Evolutionary conservation across 139 green algal species (phyloP).

Genomic region (Zygnema cylindricum): DNA sequence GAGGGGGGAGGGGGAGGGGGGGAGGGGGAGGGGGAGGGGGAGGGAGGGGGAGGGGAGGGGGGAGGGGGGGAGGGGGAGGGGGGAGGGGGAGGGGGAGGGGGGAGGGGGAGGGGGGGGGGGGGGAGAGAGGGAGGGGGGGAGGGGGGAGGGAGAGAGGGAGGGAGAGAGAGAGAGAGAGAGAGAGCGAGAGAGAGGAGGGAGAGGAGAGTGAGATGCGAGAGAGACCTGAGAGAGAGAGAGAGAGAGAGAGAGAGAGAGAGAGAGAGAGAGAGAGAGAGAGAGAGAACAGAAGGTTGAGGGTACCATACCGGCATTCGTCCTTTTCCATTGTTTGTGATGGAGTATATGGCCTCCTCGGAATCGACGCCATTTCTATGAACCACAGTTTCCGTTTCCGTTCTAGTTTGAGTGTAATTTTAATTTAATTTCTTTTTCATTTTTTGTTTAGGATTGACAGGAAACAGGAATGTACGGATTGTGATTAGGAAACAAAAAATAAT

Average conservation of each 20-base stretch:
- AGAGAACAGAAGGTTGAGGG: neutral
- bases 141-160: neutral
- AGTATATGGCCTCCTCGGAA: constrained; percentile 4
- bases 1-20: neutral
- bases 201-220: neutral
- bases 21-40: neutral
- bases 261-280: neutral
- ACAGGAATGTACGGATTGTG: neutral
- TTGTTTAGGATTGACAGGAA: neutral
- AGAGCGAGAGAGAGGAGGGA: neutral
- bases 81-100: no score
- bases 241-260: neutral
- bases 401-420: no score
- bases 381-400: no score
- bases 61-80: no score
- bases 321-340: neutral
- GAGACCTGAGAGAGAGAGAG: no score
- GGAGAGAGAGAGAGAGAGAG: neutral
- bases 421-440: no score
- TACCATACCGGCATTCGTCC: constrained; percentile 17
- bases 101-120: no score
- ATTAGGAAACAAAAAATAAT: neutral
- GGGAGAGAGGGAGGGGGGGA: constrained; percentile 7
- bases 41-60: neutral
- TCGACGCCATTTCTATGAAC: constrained; percentile 15